Evolutionary conservation across 371 early-diverging fungal genomes (phyloP).

Genomic region (Rhizopus arrhizus): DNA sequence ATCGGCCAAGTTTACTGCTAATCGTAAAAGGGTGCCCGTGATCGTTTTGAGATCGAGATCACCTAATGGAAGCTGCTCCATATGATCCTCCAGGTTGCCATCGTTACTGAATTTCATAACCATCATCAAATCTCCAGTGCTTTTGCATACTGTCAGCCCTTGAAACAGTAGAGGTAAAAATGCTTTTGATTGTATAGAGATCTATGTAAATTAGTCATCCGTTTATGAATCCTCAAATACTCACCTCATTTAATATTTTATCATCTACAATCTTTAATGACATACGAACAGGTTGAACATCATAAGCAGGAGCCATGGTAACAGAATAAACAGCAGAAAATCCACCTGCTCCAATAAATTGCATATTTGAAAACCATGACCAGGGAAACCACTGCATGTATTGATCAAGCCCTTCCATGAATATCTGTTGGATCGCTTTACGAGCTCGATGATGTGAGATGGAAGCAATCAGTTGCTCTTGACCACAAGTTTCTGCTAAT

Average conservation of each 20-base stretch:
- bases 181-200: conserved; percentile 50
- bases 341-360: conserved; percentile 53
- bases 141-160: conserved; percentile 53
- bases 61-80: conserved; percentile 45
- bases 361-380: conserved; percentile 53
- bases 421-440: conserved; percentile 46
- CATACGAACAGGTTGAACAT: conserved; percentile 38
- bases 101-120: conserved; percentile 52
- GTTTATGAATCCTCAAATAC: not conserved
- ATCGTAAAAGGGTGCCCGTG: conserved; percentile 46
- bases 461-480: conserved; percentile 33
- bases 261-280: conserved; percentile 53
- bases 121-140: conserved; percentile 55
- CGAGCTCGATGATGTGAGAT: conserved; percentile 35
- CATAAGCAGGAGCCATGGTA: conserved; percentile 39
- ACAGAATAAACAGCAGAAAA: conserved; percentile 54
- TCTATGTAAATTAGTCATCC: conserved; percentile 27
- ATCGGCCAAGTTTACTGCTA: conserved; percentile 44
- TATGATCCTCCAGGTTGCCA: conserved; percentile 52
- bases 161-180: conserved; percentile 50
- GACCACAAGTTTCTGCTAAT: conserved; percentile 38
- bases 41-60: conserved; percentile 53
- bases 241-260: conserved; percentile 50
- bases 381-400: conserved; percentile 57
- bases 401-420: conserved; percentile 33